Percentiles rank a stretch among this genome's conserved stretches.
Conservation (phyloP, 306 rosid genomes). For the Alnus glutinosa region DNA sequence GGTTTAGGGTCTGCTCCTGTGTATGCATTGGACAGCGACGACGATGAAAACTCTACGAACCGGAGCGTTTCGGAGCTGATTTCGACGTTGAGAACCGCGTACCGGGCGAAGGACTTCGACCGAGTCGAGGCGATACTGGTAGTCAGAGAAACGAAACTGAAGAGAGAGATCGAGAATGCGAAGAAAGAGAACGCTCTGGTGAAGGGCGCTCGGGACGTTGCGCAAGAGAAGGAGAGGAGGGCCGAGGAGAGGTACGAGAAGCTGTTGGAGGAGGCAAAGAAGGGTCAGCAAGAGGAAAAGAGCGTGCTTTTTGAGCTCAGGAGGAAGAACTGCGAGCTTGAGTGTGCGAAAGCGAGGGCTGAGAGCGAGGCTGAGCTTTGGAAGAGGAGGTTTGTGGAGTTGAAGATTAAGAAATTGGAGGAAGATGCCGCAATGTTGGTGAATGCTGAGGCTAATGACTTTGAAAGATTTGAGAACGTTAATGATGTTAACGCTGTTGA, state of each 20-base stretch:
- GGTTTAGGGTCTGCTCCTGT: not conserved
- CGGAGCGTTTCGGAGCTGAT: conserved; percentile 29
- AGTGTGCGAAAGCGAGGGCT: conserved; percentile 5
- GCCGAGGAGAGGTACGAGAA: no score
- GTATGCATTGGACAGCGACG: not conserved
- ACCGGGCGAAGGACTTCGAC: conserved; percentile 13
- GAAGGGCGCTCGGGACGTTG: not conserved
- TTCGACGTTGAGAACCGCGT: conserved; percentile 13
- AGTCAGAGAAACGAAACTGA: conserved; percentile 16
- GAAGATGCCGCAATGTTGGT: not conserved
- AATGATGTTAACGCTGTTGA: not conserved
- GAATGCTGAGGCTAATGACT: not conserved
- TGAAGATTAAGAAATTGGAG: conserved; percentile 2
- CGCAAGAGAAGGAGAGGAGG: not conserved
- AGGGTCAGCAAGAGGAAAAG: no score
- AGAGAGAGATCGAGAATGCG: conserved; percentile 16
- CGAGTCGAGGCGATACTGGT: conserved; percentile 25
- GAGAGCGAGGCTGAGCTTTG: not conserved
- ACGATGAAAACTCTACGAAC: not conserved
- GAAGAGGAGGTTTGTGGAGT: conserved; percentile 9
- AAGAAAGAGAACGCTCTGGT: not conserved
- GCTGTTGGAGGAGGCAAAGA: no score
- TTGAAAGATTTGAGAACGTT: not conserved
- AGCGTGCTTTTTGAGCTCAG: no score
- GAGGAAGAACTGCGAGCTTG: conserved; percentile 12